These are phyloP conservation scores for Magnusiomyces magnusii DNA, from an alignment of 1,139 yeast genomes.

Conservation along the genomic window DNA sequence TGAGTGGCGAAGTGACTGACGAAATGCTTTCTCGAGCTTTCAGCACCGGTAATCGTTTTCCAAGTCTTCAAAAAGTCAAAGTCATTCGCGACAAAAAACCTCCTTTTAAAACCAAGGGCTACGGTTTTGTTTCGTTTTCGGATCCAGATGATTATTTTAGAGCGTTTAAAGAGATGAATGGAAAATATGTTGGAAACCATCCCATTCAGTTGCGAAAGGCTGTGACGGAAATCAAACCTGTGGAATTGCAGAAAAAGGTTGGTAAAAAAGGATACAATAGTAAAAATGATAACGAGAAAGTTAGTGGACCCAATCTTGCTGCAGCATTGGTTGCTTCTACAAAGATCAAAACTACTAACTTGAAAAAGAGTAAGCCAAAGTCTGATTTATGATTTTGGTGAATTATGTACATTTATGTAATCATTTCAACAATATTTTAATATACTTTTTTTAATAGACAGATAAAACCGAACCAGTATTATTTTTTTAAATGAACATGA, in stretches of 20 bases:
- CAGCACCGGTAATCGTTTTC: constrained; percentile 31
- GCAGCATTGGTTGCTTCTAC: constrained; percentile 2
- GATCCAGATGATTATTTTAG: constrained; percentile 53
- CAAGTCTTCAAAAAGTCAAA: constrained; percentile 46
- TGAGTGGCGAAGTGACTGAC: constrained; percentile 62
- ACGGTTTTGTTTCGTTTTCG: constrained; percentile 61
- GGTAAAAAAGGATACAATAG: neutral
- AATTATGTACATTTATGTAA: neutral
- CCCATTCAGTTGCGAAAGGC: constrained; percentile 69
- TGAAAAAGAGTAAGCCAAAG: neutral
- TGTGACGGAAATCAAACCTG: constrained; percentile 40
- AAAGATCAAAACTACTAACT: neutral
- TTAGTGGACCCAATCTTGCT: neutral
- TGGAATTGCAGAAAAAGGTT: neutral
- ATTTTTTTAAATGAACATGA: neutral
- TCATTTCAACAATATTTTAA: neutral
- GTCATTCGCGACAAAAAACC: constrained; percentile 35
- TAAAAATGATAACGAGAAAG: neutral
- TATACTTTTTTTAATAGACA: neutral
- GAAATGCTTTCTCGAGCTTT: constrained; percentile 47
- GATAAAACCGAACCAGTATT: too few relatives aligned
- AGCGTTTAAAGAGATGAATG: constrained; percentile 70
- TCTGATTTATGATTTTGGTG: neutral
- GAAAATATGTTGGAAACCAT: constrained; percentile 65
- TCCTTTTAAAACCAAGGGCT: constrained; percentile 47